phyloP scores from a whole-genome alignment of 345 rosid species.

The Brassica incana region DNA sequence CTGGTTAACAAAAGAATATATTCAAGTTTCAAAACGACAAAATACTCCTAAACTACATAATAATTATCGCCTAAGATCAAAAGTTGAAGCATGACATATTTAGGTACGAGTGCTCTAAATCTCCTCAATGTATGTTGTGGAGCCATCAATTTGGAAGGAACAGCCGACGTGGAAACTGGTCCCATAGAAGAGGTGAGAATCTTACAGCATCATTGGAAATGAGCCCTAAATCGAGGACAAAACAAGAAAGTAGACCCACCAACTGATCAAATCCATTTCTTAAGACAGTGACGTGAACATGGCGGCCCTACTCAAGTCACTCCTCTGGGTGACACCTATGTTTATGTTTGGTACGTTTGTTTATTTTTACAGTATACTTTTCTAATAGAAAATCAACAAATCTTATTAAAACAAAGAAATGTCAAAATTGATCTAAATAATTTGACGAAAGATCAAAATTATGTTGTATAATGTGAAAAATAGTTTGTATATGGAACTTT shows the following conservation, averaged over 20 bases:
- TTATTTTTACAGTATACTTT: not conserved
- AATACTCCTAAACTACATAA: not conserved
- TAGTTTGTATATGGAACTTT: not conserved
- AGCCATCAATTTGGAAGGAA: conserved; percentile 11
- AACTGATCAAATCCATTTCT: not conserved
- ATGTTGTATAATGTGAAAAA: not conserved
- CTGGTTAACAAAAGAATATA: not conserved
- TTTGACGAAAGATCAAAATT: not conserved
- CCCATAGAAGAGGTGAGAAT: conserved; percentile 24
- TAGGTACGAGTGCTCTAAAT: not conserved
- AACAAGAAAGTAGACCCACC: conserved; percentile 21
- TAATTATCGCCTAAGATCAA: not conserved
- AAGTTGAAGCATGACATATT: not conserved
- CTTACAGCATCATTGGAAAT: conserved; percentile 35
- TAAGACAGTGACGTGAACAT: conserved; percentile 40
- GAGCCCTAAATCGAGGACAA: conserved; percentile 22
- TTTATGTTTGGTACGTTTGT: conserved; percentile 21
- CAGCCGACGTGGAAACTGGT: conserved; percentile 18
- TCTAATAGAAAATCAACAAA: not conserved
- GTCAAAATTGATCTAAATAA: not conserved
- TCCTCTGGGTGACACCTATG: conserved; percentile 36
- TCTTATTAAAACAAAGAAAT: not conserved
- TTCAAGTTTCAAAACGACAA: not conserved
- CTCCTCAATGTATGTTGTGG: conserved; percentile 8
- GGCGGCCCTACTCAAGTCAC: conserved; percentile 31